Base-by-base conservation (phyloP, 805 yeast genomes). In the Wickerhamiella australiensis region DNA sequence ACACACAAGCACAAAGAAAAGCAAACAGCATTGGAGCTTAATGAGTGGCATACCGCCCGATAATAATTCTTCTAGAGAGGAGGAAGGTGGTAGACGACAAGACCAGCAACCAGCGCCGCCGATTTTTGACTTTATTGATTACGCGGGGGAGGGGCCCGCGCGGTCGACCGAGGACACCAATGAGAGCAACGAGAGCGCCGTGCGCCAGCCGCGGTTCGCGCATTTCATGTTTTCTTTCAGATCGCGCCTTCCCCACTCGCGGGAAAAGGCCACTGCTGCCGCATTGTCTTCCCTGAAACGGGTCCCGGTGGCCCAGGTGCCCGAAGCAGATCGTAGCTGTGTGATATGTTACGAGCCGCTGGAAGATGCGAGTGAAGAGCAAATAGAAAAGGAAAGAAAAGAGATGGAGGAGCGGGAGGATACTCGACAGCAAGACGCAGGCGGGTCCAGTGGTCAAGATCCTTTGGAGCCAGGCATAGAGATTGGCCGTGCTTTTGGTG, bases 321-420 rank as follows among this genome's bases (percentile, higher is more conserved):
- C 52, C 4, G 53, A 20, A 12, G 52, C 31, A 22, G 58, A 55
- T 17, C 50, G 47, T 22, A 38, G 37, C 17, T 57, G 60, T 40
- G 42, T 47, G 13, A 56, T 57, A 31, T 57, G 60, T 48, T 56
- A 57, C 46, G 59, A 57, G 46, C 52, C 53, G 17, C 33, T 54
- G 21, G 51, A 26, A 21, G 57, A 29, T 11, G 26, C 43, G 41
- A 25, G 13, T 13, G 17, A 17, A 7, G 26, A 38, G n/a, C 21
- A 38, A 11, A n/a, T 26, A 26, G 46, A n/a, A 17, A 21, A 47
- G n/a, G 29, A 17, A 17, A 25, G 3, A n/a, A 25, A 9, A 20
- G 27, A 26, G 5, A 31, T 22, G 3, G 47, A 13, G 29, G 6
- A n/a, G 11, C 18, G 29, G 23, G 37, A 26, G 23, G 25, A 3